Percentiles rank a stretch among this genome's conserved stretches.
phyloP scores from a whole-genome alignment of 495 filamentous ascomycete genomes.

The Penicillium herquei region DNA sequence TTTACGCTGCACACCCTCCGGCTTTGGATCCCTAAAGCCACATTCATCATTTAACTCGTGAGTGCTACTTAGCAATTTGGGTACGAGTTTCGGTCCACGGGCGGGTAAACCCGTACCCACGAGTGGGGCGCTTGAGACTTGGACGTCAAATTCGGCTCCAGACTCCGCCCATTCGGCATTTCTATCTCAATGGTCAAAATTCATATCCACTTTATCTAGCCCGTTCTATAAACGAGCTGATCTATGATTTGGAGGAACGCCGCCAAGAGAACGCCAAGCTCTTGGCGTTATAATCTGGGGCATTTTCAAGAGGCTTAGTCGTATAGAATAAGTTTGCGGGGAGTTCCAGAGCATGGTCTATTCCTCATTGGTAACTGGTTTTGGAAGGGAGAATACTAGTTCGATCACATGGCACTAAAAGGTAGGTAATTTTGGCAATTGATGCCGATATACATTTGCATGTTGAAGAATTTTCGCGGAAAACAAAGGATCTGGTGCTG shows the following conservation, averaged over 20 bases:
- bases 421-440: neutral
- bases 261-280: neutral
- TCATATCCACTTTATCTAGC: conserved; percentile 1
- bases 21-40: conserved; percentile 1
- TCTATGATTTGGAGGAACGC: neutral
- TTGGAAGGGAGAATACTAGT: neutral
- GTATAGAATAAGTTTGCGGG: conserved; percentile 1
- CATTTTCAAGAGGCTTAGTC: neutral
- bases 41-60: neutral
- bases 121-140: neutral
- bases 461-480: neutral
- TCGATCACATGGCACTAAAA: neutral
- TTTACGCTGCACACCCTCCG: neutral
- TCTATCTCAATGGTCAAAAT: conserved; percentile 1
- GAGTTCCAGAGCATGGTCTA: conserved; percentile 2
- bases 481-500: neutral
- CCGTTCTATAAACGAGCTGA: conserved; percentile 1
- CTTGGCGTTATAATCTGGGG: neutral
- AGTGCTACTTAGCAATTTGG: neutral
- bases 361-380: neutral
- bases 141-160: neutral
- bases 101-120: neutral
- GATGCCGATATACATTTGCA: neutral
- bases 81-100: neutral
- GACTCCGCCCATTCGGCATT: conserved; percentile 1